phyloP scores from a whole-genome alignment of 2,329 filamentous ascomycete species.

The Arachnomyces sp. region DNA sequence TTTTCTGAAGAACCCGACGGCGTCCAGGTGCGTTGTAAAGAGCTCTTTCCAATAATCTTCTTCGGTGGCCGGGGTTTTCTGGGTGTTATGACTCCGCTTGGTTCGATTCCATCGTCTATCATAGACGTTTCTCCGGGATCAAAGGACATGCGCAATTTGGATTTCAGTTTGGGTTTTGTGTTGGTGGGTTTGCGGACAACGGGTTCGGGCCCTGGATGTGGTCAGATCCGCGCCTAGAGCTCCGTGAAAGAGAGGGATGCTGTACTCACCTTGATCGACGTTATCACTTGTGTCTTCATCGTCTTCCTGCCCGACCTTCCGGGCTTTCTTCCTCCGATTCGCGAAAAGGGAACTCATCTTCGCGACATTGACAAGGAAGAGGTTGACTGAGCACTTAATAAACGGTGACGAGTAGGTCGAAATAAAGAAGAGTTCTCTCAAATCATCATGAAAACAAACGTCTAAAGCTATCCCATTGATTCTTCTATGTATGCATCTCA shows the following conservation, averaged over 20 bases:
- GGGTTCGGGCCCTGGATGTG: conserved; percentile 34
- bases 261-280: conserved; percentile 35
- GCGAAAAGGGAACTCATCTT: conserved; percentile 52
- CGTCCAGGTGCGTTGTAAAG: conserved; percentile 47
- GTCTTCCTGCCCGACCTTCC: conserved; percentile 66
- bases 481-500: conserved; percentile 8
- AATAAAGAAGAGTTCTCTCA: background rate
- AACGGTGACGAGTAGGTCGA: background rate
- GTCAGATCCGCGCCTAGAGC: conserved; percentile 24
- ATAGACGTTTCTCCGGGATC: conserved; percentile 52
- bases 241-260: conserved; percentile 16
- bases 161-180: conserved; percentile 57
- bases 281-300: conserved; percentile 44
- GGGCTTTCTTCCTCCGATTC: conserved; percentile 54
- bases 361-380: background rate
- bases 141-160: conserved; percentile 69
- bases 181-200: conserved; percentile 46
- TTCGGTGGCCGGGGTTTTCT: conserved; percentile 54
- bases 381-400: too few relatives aligned
- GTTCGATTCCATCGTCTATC: conserved; percentile 46
- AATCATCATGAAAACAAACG: background rate
- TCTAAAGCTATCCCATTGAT: conserved; percentile 16
- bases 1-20: conserved; percentile 41
- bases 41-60: conserved; percentile 58
- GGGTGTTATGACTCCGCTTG: conserved; percentile 48